A percentile compares a stretch with the other conserved stretches of the same genome.
Evolutionary conservation across 352 stramenopile species (phyloP).

Genomic region (Pythium volutum): DNA sequence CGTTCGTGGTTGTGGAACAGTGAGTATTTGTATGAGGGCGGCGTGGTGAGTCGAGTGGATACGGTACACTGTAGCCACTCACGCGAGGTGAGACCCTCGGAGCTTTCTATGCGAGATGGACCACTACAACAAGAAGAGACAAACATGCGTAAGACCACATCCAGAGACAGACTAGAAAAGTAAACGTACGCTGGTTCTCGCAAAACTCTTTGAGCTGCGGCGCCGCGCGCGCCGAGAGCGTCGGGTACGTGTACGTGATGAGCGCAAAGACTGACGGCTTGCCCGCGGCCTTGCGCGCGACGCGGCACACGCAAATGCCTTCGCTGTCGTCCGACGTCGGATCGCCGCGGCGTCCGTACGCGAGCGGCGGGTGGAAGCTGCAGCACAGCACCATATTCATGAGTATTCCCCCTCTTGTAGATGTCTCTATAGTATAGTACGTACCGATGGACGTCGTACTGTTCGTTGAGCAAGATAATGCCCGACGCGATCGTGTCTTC

Average conservation of each 20-base stretch:
- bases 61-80: no score
- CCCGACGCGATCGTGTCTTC: slow-evolving; percentile 71
- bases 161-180: no score
- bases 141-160: background rate
- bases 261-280: slow-evolving; percentile 56
- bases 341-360: slow-evolving; percentile 72
- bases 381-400: background rate
- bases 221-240: slow-evolving; percentile 67
- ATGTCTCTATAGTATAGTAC: background rate
- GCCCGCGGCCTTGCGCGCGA: slow-evolving; percentile 36
- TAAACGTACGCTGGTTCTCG: slow-evolving; percentile 40
- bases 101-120: slow-evolving; percentile 14
- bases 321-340: slow-evolving; percentile 62
- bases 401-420: no score
- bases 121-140: background rate
- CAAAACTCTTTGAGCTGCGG: slow-evolving; percentile 80
- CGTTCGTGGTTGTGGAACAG: no score
- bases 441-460: slow-evolving; percentile 82
- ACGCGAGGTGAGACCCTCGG: no score
- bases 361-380: slow-evolving; percentile 74
- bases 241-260: slow-evolving; percentile 83
- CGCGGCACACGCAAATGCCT: slow-evolving; percentile 65
- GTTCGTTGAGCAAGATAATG: slow-evolving; percentile 68
- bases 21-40: no score
- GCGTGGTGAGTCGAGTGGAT: no score